These are phyloP conservation scores for Oxytropis ochrocephala DNA, from an alignment of 306 rosid genomes.

Conservation along the genomic window DNA sequence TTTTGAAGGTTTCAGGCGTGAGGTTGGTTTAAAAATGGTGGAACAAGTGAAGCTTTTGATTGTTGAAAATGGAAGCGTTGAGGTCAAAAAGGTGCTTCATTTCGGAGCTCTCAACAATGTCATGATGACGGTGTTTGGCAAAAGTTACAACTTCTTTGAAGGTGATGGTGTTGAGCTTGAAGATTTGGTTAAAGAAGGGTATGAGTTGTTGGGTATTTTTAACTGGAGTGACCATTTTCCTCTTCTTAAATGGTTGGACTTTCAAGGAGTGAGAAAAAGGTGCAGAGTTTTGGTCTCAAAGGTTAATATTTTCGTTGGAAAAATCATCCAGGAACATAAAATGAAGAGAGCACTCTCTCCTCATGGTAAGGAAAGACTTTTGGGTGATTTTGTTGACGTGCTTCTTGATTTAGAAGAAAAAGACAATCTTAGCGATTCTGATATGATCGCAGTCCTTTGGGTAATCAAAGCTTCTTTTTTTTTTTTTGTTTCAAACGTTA, in stretches of 20 bases:
- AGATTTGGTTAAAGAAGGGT: constrained; percentile 61
- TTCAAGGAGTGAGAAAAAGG: constrained; percentile 66
- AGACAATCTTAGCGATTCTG: constrained; percentile 49
- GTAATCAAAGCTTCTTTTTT: constrained; percentile 12
- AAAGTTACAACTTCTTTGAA: constrained; percentile 39
- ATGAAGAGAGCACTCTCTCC: constrained; percentile 5
- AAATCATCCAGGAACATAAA: constrained; percentile 52
- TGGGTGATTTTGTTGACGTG: constrained; percentile 68
- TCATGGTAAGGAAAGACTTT: neutral
- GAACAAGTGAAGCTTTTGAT: constrained; percentile 18
- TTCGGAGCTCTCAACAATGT: constrained; percentile 61
- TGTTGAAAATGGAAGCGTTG: constrained; percentile 32
- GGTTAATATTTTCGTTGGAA: constrained; percentile 62
- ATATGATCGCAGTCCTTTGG: constrained; percentile 84
- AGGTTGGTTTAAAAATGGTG: constrained; percentile 37
- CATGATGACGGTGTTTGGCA: constrained; percentile 72
- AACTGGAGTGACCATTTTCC: constrained; percentile 84
- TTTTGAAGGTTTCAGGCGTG: constrained; percentile 31
- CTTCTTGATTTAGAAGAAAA: constrained; percentile 65
- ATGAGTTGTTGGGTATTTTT: constrained; percentile 63
- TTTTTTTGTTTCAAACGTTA: neutral
- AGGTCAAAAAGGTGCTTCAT: constrained; percentile 47
- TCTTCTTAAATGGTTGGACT: constrained; percentile 49
- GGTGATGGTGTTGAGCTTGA: constrained; percentile 41
- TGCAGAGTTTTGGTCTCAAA: constrained; percentile 42